A percentile compares a stretch with the other conserved stretches of the same genome.
These are phyloP conservation scores for Linum tenue DNA, from an alignment of 345 rosid genomes.

Conservation along the genomic window DNA sequence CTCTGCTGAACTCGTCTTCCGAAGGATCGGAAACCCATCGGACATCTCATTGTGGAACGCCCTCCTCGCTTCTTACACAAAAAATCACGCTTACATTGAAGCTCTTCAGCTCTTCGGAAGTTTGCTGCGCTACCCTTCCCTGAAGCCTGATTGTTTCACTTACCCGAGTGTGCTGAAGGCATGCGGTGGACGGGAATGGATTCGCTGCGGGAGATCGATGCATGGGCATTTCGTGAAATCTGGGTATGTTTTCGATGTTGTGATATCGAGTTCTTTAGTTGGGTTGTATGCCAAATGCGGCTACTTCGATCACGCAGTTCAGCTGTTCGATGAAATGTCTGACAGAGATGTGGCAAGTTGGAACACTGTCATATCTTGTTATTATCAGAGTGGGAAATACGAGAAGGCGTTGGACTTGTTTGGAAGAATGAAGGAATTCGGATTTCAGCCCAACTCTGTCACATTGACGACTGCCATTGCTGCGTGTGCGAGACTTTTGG, in stretches of 20 bases:
- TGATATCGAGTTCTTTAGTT: slow-evolving; percentile 45
- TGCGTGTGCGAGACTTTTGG: slow-evolving; percentile 48
- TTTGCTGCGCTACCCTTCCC: slow-evolving; percentile 26
- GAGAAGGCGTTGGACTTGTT: slow-evolving; percentile 47
- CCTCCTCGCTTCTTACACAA: slow-evolving; percentile 44
- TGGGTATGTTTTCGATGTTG: slow-evolving; percentile 43
- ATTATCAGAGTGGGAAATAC: slow-evolving; percentile 53
- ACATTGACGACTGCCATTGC: slow-evolving; percentile 45
- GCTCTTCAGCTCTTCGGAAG: slow-evolving; percentile 38
- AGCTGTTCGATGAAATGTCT: slow-evolving; percentile 62
- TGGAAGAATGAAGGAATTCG: slow-evolving; percentile 40
- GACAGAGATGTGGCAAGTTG: slow-evolving; percentile 60
- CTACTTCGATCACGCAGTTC: slow-evolving; percentile 23
- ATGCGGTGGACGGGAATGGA: slow-evolving; percentile 42
- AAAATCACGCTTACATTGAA: slow-evolving; percentile 40
- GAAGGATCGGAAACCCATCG: slow-evolving; percentile 20
- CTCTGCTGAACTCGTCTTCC: slow-evolving; percentile 40
- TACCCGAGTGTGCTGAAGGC: slow-evolving; percentile 61
- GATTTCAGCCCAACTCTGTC: slow-evolving; percentile 53
- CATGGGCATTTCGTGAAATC: slow-evolving; percentile 48
- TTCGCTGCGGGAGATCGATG: slow-evolving; percentile 34
- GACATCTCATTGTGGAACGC: slow-evolving; percentile 57
- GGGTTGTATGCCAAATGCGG: slow-evolving; percentile 47
- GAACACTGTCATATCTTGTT: slow-evolving; percentile 63
- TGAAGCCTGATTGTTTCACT: slow-evolving; percentile 46